Evolutionary conservation across 2,329 filamentous ascomycete species (phyloP).

Genomic region (Paracoccidioides brasiliensis): DNA sequence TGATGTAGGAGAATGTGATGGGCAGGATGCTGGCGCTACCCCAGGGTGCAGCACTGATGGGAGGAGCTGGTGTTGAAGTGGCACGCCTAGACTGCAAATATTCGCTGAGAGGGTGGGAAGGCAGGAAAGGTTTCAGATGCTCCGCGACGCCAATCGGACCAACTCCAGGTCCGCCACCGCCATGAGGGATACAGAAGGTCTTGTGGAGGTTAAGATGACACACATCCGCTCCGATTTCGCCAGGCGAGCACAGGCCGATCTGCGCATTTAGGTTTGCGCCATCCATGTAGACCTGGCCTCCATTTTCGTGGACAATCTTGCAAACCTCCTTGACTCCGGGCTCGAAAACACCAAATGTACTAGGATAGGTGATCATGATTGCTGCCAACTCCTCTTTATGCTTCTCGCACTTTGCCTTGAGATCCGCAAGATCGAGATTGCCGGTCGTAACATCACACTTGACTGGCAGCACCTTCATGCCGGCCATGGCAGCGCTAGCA

Average conservation of each 20-base stretch:
- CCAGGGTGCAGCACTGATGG: slow-evolving; percentile 67
- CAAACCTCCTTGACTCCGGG: slow-evolving; percentile 76
- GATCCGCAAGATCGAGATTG: slow-evolving; percentile 75
- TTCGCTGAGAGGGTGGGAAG: slow-evolving; percentile 52
- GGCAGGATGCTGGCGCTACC: slow-evolving; percentile 85
- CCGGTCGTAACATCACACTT: slow-evolving; percentile 81
- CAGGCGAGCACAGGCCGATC: slow-evolving; percentile 86
- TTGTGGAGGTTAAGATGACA: slow-evolving; percentile 98
- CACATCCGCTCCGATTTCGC: slow-evolving; percentile 89
- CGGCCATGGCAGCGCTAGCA: slow-evolving; percentile 87
- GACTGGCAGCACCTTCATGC: slow-evolving; percentile 84
- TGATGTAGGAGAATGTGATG: slow-evolving; percentile 91
- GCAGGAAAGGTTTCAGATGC: slow-evolving; percentile 64
- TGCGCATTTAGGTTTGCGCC: slow-evolving; percentile 98
- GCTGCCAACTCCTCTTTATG: slow-evolving; percentile 74
- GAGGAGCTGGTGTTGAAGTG: slow-evolving; percentile 41
- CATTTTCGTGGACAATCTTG: slow-evolving; percentile 70
- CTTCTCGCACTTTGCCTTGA: slow-evolving; percentile 79
- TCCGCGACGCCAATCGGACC: slow-evolving; percentile 85
- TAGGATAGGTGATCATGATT: slow-evolving; percentile 95
- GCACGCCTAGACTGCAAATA: slow-evolving; percentile 29
- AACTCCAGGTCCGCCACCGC: slow-evolving; percentile 84
- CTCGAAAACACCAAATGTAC: slow-evolving; percentile 90
- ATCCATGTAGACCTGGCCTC: slow-evolving; percentile 96
- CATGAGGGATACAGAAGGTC: slow-evolving; percentile 97